Evolutionary conservation across 768 basidiomycete species (phyloP), one percentile per base, ranked within the genome.

Genomic region (Postia placenta): DNA sequence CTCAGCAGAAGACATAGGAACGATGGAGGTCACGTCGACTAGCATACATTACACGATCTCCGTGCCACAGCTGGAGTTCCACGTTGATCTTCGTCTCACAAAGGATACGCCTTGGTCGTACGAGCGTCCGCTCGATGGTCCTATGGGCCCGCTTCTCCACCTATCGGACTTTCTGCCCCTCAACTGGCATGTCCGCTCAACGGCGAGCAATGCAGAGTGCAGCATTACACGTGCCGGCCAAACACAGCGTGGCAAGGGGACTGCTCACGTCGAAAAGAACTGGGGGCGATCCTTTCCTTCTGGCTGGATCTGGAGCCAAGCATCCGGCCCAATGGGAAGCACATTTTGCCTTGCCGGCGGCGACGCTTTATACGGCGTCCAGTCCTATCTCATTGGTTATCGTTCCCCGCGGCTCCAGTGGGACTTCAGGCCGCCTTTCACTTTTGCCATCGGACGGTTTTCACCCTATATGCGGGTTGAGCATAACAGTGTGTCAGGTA

Each of bases 221-320:
- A n/a, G 44, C 15, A 17, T 62, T 28, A 35, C 52, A 11, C 53
- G 52, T 36, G 42, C 48, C 3, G 52, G 54, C 22, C 50, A 27
- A 20, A 49, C 53, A n/a, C 40, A 33, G 11, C 15, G 38, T 2
- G 51, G 48, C 19, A 26, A 38, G 3, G 56, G 56, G 23, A 44
- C 45, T 24, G 47, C 60, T 17, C 60, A 62, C 33, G 37, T 56
- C 47, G 60, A 62, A 47, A 62, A 62, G 58, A 62, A 62, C 58
- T 62, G 58, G 60, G 60, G 60, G 28, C 45, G 45, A 33, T 55
- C 58, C 20, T 62, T 62, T 46, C 60, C 58, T 27, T 26, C 20
- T 5, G 60, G 60, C 11, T 62, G 60, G 60, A 55, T 62, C 47
- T 62, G 60, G 60, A 51, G 56, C 22, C 60, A 62, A 27, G 46